Evolutionary conservation across 169 alveolate species (phyloP).

Genomic region (Theileria equi): DNA sequence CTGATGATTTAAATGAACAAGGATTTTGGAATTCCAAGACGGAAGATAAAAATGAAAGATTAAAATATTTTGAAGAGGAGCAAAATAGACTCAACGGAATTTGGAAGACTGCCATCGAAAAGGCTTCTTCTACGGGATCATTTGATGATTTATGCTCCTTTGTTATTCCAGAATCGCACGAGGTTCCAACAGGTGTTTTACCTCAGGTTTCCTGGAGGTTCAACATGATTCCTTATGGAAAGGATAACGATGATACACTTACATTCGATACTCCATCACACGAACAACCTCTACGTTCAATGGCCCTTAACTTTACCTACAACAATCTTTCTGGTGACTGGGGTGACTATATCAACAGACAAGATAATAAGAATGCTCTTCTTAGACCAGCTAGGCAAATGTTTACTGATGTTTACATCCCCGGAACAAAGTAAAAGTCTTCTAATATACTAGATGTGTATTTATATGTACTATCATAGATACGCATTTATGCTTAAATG

Average conservation of each 20-base stretch:
- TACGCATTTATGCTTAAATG: not conserved
- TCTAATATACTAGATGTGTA: not conserved
- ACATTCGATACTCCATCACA: slow-evolving; percentile 78
- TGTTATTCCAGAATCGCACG: slow-evolving; percentile 47
- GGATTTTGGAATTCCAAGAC: slow-evolving; percentile 77
- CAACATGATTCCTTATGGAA: slow-evolving; percentile 83
- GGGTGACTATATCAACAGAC: slow-evolving; percentile 85
- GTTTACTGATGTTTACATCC: slow-evolving; percentile 81
- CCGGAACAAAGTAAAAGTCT: slow-evolving; percentile 68
- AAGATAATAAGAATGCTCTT: slow-evolving; percentile 80
- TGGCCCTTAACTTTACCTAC: slow-evolving; percentile 82
- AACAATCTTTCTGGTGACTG: slow-evolving; percentile 85
- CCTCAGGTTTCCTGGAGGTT: slow-evolving; percentile 71
- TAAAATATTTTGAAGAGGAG: slow-evolving; percentile 68
- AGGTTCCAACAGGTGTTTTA: slow-evolving; percentile 62
- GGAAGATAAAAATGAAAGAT: slow-evolving; percentile 66
- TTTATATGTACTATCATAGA: not conserved
- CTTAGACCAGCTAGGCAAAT: slow-evolving; percentile 81
- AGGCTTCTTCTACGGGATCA: slow-evolving; percentile 66
- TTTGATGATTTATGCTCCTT: slow-evolving; percentile 67
- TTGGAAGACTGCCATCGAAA: slow-evolving; percentile 72
- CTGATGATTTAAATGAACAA: slow-evolving; percentile 77
- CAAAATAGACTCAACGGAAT: slow-evolving; percentile 67
- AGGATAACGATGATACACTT: slow-evolving; percentile 73
- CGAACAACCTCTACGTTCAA: slow-evolving; percentile 81